Percentiles rank a stretch among this genome's conserved stretches.
phyloP scores from a whole-genome alignment of 1,284 basidiomycete species.

The Vanrija sp. region DNA sequence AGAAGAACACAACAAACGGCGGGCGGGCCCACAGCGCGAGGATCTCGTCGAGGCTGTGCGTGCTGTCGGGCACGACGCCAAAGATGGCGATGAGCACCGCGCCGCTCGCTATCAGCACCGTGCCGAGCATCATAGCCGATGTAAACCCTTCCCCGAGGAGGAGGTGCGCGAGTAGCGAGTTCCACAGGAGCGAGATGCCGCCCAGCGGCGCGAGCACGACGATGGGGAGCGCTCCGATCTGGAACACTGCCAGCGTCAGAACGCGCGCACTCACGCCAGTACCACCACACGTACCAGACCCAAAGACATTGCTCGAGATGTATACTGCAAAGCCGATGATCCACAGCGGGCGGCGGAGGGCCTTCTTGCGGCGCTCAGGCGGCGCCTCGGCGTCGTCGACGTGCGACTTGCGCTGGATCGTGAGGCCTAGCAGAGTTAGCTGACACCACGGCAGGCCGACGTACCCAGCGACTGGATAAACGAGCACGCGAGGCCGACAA shows the following conservation, averaged over 20 bases:
- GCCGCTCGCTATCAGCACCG: conserved; percentile 79
- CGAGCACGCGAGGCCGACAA: conserved; percentile 77
- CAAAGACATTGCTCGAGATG: conserved; percentile 82
- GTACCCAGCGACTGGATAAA: conserved; percentile 79
- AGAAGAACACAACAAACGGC: conserved; percentile 77
- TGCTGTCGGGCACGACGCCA: conserved; percentile 86
- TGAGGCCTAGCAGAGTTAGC: conserved; percentile 57
- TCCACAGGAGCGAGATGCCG: conserved; percentile 88
- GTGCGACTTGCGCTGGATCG: conserved; percentile 93
- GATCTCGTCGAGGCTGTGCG: conserved; percentile 84
- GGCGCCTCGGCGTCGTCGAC: conserved; percentile 75
- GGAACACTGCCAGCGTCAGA: conserved; percentile 60
- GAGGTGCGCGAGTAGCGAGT: conserved; percentile 84
- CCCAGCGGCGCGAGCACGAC: conserved; percentile 90
- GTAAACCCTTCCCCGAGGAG: conserved; percentile 85
- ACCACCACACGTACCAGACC: conserved; percentile 38
- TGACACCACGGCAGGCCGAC: conserved; percentile 5
- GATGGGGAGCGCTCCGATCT: conserved; percentile 89
- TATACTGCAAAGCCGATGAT: conserved; percentile 78
- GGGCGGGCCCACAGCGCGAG: conserved; percentile 72
- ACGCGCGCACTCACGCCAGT: too few species aligned
- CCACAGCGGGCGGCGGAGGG: conserved; percentile 79
- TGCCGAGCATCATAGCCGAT: conserved; percentile 77
- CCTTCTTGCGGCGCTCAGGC: conserved; percentile 60
- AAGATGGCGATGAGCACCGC: conserved; percentile 88